These are phyloP conservation scores for Delitschia confertaspora DNA, from an alignment of 495 filamentous ascomycete species.

Conservation along the genomic window DNA sequence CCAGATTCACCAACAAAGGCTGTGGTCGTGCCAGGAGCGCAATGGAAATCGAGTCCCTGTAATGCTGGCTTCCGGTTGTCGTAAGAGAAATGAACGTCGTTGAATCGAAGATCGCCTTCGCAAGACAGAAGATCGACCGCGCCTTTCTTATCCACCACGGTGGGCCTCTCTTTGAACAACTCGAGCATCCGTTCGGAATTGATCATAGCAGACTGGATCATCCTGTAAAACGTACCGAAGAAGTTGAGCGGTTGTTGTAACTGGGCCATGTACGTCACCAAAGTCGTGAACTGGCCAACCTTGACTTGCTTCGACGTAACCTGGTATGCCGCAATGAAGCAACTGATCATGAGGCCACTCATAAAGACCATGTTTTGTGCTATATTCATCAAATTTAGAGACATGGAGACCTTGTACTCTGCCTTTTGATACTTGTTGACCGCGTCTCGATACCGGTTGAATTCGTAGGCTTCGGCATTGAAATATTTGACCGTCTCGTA, in stretches of 20 bases:
- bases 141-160: conserved; percentile 62
- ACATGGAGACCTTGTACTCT: conserved; percentile 80
- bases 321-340: conserved; percentile 83
- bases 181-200: conserved; percentile 92
- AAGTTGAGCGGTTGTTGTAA: conserved; percentile 90
- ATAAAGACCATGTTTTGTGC: conserved; percentile 91
- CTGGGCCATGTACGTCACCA: conserved; percentile 87
- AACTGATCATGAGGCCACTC: conserved; percentile 70
- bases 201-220: conserved; percentile 93
- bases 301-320: conserved; percentile 60
- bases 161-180: conserved; percentile 88
- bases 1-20: conserved; percentile 94
- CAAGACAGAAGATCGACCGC: conserved; percentile 53
- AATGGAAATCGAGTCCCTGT: conserved; percentile 70
- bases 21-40: conserved; percentile 82
- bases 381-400: conserved; percentile 87
- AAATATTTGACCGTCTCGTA: conserved; percentile 99
- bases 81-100: conserved; percentile 84
- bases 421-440: conserved; percentile 74
- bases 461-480: conserved; percentile 92
- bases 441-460: conserved; percentile 70
- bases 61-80: conserved; percentile 81
- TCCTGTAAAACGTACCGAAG: conserved; percentile 95
- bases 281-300: conserved; percentile 69
- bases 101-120: conserved; percentile 73